Base-by-base conservation (phyloP, 306 rosid genomes). In the Fragaria iinumae region DNA sequence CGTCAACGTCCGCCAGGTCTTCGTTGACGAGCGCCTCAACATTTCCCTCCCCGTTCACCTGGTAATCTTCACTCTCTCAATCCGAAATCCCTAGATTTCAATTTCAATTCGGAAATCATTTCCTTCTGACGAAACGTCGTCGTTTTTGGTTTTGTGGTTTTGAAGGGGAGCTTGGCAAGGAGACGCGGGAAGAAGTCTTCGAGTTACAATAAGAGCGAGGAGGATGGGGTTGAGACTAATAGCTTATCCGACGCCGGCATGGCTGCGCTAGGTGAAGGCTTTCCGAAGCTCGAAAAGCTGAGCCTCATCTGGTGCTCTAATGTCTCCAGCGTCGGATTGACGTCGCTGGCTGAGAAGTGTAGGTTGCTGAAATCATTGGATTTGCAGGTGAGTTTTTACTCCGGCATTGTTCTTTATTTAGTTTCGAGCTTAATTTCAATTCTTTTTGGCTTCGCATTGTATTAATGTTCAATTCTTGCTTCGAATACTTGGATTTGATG, bases 221-320 rank as follows among this genome's bases (percentile, higher is more conserved):
- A 82, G 1, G 59, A 71, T 50, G 90, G 75, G 18, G 20, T 76
- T 38, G 96, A 91, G 73, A 74, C 93, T 1, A 77, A 66, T 11
- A 87, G 86, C 76, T 80, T 95, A 72, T 92, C 96, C 20, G 99
- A 95, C 80, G 76, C 84, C 44, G 97, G 92, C 10, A 82, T 95
- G 85, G 75, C 78, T 76, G 85, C 89, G 77, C 86, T 95, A 4
- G 97, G 93, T 1, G 80, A 86, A 68, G 92, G 96, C n/a, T 92
- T 91, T 80, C 88, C 90, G 0, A 92, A 95, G 57, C 93, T 95
- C 11, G 90, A 91, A 78, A 92, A 80, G 79, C 68, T 95, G 86
- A 91, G 87, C 87, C 86, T 95, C 57, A 91, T 95, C 50, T 95
- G 97, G 98, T 92, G 97, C 87, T 90, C 96, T 50, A 88, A 83